phyloP scores from a whole-genome alignment of 805 yeast genomes.

The Starmerella cellae region DNA sequence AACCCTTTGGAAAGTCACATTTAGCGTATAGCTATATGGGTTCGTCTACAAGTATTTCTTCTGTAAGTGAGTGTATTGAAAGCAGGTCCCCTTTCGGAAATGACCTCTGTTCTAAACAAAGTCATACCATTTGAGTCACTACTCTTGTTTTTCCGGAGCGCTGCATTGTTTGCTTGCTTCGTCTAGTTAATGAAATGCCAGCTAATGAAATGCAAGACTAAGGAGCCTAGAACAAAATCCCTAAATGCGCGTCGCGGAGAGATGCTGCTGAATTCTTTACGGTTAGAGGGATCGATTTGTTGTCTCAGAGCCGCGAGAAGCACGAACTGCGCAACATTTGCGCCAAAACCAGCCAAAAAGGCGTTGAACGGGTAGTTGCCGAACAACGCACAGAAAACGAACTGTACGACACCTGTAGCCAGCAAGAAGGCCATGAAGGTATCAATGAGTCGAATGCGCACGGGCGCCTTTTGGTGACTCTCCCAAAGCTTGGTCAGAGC shows the following conservation, averaged over 20 bases:
- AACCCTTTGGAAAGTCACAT: too few relatives aligned
- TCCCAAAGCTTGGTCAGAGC: conserved; percentile 18
- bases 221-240: conserved; percentile 76
- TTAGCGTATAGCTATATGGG: too few relatives aligned
- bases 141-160: too few relatives aligned
- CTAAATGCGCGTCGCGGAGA: conserved; percentile 61
- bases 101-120: too few relatives aligned
- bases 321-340: conserved; percentile 93
- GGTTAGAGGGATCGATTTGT: conserved; percentile 40
- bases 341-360: conserved; percentile 79
- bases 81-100: too few relatives aligned
- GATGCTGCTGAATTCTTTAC: conserved; percentile 31
- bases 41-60: too few relatives aligned
- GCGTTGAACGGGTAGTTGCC: conserved; percentile 96
- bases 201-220: conserved; percentile 76
- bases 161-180: too few relatives aligned
- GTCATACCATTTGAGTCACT: too few relatives aligned
- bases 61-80: too few relatives aligned
- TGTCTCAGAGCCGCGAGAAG: conserved; percentile 58
- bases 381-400: conserved; percentile 56
- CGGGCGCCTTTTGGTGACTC: conserved; percentile 23
- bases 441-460: conserved; percentile 51
- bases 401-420: conserved; percentile 61
- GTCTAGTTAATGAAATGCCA: conserved; percentile 77
- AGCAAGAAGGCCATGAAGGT: conserved; percentile 63